phyloP scores from a whole-genome alignment of 805 yeast species.

The Wickerhamomyces ciferrii region DNA sequence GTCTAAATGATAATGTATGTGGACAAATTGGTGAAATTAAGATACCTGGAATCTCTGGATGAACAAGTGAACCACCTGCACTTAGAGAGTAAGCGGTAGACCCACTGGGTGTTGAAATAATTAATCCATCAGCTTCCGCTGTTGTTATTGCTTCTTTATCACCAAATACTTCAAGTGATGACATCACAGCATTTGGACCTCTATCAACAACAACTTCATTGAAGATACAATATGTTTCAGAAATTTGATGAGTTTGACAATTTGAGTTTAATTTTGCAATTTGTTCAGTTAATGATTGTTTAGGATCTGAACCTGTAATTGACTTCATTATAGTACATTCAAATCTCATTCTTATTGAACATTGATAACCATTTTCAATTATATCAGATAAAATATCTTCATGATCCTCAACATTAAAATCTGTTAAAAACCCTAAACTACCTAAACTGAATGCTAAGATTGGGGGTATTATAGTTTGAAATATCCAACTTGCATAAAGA shows the following conservation, averaged over 20 bases:
- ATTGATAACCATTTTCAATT: conserved; percentile 37
- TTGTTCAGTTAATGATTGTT: conserved; percentile 18
- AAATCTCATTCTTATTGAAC: conserved; percentile 44
- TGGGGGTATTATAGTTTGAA: conserved; percentile 59
- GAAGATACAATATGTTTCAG: conserved; percentile 33
- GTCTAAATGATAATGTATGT: conserved; percentile 46
- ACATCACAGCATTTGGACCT: conserved; percentile 47
- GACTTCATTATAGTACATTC: conserved; percentile 41
- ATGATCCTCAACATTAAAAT: conserved; percentile 42
- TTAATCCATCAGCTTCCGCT: conserved; percentile 63
- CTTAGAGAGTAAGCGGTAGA: conserved; percentile 53
- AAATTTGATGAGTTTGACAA: conserved; percentile 22
- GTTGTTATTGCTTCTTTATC: conserved; percentile 48
- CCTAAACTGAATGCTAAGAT: conserved; percentile 62
- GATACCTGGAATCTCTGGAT: conserved; percentile 51
- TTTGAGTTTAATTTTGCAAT: conserved; percentile 17
- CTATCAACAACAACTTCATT: conserved; percentile 49
- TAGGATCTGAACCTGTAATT: conserved; percentile 5
- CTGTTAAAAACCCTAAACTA: conserved; percentile 56
- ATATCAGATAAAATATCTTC: conserved; percentile 29
- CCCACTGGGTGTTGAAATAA: conserved; percentile 64
- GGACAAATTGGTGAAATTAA: conserved; percentile 54
- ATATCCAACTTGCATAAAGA: conserved; percentile 55
- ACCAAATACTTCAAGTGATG: conserved; percentile 44
- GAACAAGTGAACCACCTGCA: conserved; percentile 50